Evolutionary conservation across 1,284 basidiomycete genomes (phyloP).

Genomic region (Heterobasidion parviporum): DNA sequence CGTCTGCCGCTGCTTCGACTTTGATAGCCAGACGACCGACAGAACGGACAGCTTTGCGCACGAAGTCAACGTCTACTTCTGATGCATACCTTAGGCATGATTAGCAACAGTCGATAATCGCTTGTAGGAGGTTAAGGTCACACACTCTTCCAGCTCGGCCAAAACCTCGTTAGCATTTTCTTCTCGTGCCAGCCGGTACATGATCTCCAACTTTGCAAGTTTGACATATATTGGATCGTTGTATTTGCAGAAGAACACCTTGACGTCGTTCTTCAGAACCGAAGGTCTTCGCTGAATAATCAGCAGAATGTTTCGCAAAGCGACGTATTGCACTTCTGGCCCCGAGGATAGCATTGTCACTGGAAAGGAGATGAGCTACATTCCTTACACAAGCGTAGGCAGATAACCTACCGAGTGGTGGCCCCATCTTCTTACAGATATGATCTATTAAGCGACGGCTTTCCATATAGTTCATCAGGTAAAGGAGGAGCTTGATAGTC

Average conservation of each 20-base stretch:
- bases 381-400: neutral
- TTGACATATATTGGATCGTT: conserved; percentile 99
- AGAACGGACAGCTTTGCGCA: conserved; percentile 93
- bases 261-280: conserved; percentile 94
- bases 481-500: conserved; percentile 91
- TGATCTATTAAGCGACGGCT: conserved; percentile 79
- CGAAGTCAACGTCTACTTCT: conserved; percentile 97
- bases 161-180: conserved; percentile 90
- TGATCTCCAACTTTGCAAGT: conserved; percentile 96
- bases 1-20: conserved; percentile 83
- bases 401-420: conserved; percentile 70
- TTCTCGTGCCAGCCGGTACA: conserved; percentile 90
- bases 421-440: conserved; percentile 96
- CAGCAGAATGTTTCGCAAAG: conserved; percentile 91
- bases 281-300: conserved; percentile 92
- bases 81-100: conserved; percentile 68
- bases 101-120: conserved; percentile 20
- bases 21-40: conserved; percentile 98
- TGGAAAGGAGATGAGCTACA: conserved; percentile 21
- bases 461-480: conserved; percentile 99
- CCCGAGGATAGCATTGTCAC: conserved; percentile 93
- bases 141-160: conserved; percentile 90
- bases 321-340: conserved; percentile 98
- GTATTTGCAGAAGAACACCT: conserved; percentile 99
- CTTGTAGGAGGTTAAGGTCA: conserved; percentile 9